A percentile compares a stretch with the other conserved stretches of the same genome.
Evolutionary conservation across 495 filamentous ascomycete genomes (phyloP).

Genomic region (Hyaloscypha hepaticicola): DNA sequence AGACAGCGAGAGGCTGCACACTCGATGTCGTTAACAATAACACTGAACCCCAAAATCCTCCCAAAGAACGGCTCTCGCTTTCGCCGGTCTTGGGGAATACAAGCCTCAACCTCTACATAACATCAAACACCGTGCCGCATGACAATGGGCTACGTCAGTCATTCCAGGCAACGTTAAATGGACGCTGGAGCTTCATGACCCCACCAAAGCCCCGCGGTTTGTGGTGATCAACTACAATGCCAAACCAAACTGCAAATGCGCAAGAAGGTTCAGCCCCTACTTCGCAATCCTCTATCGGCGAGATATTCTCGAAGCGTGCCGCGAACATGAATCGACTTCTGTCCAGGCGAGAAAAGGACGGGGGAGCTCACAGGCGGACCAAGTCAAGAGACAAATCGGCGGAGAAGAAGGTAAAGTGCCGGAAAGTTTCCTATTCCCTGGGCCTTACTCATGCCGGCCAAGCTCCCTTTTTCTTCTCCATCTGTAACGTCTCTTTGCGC

Average conservation of each 20-base stretch:
- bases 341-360: slow-evolving; percentile 68
- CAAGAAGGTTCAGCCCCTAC: neutral
- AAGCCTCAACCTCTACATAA: neutral
- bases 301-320: neutral
- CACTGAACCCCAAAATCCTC: neutral
- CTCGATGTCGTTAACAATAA: neutral
- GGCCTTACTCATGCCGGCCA: slow-evolving; percentile 16
- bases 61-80: neutral
- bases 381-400: slow-evolving; percentile 27
- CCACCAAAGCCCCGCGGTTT: slow-evolving; percentile 21
- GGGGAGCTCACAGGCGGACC: slow-evolving; percentile 42
- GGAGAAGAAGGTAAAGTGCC: slow-evolving; percentile 39
- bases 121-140: neutral
- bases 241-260: neutral
- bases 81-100: neutral
- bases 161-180: slow-evolving; percentile 20
- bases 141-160: slow-evolving; percentile 20
- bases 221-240: neutral
- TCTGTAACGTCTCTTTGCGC: slow-evolving; percentile 30
- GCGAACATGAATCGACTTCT: slow-evolving; percentile 64
- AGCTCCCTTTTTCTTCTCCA: slow-evolving; percentile 26
- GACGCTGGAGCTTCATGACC: slow-evolving; percentile 12
- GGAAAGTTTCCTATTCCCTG: slow-evolving; percentile 17
- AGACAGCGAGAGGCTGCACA: neutral
- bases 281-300: neutral